Evolutionary conservation across 306 rosid species (phyloP).

Genomic region (Quercus mongolica): DNA sequence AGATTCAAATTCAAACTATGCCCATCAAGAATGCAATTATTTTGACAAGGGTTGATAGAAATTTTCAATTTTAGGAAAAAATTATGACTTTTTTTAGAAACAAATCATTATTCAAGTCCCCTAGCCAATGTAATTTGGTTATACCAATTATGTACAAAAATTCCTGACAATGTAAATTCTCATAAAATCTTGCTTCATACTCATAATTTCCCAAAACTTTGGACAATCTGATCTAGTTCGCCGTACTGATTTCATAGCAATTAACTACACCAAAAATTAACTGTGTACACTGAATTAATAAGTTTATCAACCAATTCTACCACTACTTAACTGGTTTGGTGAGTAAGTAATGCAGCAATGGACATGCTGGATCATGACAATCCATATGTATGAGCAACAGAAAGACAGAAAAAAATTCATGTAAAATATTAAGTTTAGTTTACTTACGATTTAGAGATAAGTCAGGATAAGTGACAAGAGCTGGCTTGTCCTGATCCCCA

Average conservation of each 20-base stretch:
- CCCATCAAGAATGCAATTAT: background rate
- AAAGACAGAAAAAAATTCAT: background rate
- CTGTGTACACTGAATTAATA: background rate
- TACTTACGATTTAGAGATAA: constrained; percentile 87
- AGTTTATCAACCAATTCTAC: background rate
- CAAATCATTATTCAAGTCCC: background rate
- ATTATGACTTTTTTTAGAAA: background rate
- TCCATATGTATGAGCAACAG: background rate
- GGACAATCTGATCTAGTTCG: background rate
- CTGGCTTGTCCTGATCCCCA: constrained; percentile 97
- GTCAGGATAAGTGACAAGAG: constrained; percentile 91
- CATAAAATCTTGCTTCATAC: background rate
- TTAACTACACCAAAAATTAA: background rate
- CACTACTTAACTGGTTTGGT: background rate
- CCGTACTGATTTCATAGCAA: background rate
- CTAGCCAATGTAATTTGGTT: background rate
- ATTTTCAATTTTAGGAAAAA: background rate
- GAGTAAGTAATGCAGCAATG: background rate
- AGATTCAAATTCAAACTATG: constrained; percentile 1
- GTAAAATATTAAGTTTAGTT: constrained; percentile 1
- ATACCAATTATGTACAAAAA: background rate
- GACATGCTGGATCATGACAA: background rate
- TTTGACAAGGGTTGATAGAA: background rate
- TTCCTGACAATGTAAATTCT: background rate
- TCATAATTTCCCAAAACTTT: background rate